These are phyloP conservation scores for Echinosophora koreensis DNA, from an alignment of 306 rosid species.

Conservation along the genomic window DNA sequence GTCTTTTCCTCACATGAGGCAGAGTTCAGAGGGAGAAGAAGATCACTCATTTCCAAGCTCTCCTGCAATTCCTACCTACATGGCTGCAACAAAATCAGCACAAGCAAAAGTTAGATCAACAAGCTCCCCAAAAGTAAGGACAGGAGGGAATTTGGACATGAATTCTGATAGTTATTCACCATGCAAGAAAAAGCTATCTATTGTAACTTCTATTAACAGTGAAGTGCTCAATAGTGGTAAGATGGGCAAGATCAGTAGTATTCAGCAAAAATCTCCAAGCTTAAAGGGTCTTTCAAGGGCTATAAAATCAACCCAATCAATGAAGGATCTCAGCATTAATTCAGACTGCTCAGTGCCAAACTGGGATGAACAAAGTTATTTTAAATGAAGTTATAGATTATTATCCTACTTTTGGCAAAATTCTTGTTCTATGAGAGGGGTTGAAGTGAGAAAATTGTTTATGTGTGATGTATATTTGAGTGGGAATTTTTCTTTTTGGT, in stretches of 20 bases:
- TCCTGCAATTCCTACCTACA: constrained; percentile 84
- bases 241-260: constrained; percentile 42
- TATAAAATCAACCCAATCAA: constrained; percentile 61
- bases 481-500: constrained; percentile 35
- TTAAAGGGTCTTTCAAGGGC: constrained; percentile 80
- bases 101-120: constrained; percentile 74
- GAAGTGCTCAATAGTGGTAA: constrained; percentile 51
- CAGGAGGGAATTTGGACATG: constrained; percentile 55
- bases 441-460: constrained; percentile 42
- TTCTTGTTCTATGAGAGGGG: constrained; percentile 25
- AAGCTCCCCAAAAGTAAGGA: constrained; percentile 78
- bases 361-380: constrained; percentile 64
- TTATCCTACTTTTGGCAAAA: constrained; percentile 10
- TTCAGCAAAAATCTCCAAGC: constrained; percentile 80
- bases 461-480: constrained; percentile 42
- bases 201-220: constrained; percentile 59
- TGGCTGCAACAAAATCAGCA: constrained; percentile 96
- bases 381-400: constrained; percentile 48
- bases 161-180: constrained; percentile 77
- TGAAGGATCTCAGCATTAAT: constrained; percentile 72
- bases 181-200: constrained; percentile 71
- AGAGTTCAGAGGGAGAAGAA: constrained; percentile 67
- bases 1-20: constrained; percentile 58
- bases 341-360: constrained; percentile 70
- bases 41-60: constrained; percentile 67